These are phyloP conservation scores for Primulina huaijiensis DNA, from an alignment of 257 asterid genomes.

Conservation along the genomic window DNA sequence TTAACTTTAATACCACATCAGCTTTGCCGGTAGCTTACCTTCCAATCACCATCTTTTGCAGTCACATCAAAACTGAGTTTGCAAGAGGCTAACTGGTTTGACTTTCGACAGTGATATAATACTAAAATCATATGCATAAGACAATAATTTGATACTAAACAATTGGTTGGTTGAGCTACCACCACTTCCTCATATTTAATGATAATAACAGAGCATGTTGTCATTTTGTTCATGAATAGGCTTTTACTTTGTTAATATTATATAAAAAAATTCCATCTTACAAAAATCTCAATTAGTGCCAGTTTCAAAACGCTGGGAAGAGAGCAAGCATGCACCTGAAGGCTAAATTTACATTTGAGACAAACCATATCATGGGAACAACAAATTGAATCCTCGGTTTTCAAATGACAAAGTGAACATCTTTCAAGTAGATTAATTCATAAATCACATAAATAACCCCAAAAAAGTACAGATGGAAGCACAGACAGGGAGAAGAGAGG, in stretches of 20 bases:
- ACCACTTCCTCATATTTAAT: conserved; percentile 20
- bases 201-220: not conserved
- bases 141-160: conserved; percentile 18
- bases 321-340: not conserved
- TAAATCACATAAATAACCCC: not conserved
- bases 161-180: conserved; percentile 21
- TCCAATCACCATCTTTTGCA: conserved; percentile 23
- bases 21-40: conserved; percentile 23
- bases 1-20: conserved; percentile 18
- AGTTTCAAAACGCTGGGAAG: not conserved
- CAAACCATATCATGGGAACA: not conserved
- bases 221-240: not conserved
- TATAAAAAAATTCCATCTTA: not conserved
- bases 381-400: not conserved
- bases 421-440: not conserved
- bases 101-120: conserved; percentile 20
- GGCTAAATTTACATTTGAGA: not conserved
- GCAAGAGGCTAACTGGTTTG: conserved; percentile 24
- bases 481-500: not conserved
- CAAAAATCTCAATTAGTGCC: not conserved
- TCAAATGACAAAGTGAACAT: not conserved
- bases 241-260: not conserved
- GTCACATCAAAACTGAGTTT: conserved; percentile 15
- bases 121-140: conserved; percentile 18
- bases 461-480: not conserved